Conservation (phyloP, 208 protist genomes). For the Crithidia sp. region DNA sequence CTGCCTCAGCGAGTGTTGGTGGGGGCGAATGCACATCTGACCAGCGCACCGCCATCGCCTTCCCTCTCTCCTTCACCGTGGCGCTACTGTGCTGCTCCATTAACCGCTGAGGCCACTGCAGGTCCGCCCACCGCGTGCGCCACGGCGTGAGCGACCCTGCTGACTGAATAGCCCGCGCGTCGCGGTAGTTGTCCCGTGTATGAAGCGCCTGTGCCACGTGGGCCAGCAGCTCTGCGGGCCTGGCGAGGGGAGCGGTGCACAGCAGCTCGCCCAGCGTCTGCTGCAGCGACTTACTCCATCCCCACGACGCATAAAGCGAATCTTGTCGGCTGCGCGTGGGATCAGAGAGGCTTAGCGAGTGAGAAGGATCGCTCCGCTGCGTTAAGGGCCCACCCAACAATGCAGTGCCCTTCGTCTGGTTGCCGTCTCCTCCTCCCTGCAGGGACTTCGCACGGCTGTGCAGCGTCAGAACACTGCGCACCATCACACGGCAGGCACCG, state of each 20-base stretch:
- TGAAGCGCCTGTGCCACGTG: constrained; percentile 6
- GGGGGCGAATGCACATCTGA: no score
- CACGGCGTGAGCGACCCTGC: neutral
- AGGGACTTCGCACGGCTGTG: constrained; percentile 28
- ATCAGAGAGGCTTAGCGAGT: no score
- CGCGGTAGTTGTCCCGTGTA: constrained; percentile 9
- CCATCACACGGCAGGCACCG: constrained; percentile 30
- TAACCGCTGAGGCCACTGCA: constrained; percentile 2
- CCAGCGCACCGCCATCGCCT: neutral
- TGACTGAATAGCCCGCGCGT: neutral
- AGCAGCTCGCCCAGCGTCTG: constrained; percentile 46
- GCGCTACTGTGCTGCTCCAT: neutral
- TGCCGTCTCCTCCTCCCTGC: constrained; percentile 11
- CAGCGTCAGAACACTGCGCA: constrained; percentile 33
- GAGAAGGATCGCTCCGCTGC: no score
- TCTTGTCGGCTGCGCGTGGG: neutral
- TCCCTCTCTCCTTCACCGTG: neutral
- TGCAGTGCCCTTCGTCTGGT: no score
- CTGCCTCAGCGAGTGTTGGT: no score
- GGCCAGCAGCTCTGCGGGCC: constrained; percentile 7
- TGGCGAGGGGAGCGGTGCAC: constrained; percentile 26
- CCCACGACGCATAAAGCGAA: constrained; percentile 8
- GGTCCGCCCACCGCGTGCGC: constrained; percentile 11
- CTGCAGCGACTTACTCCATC: constrained; percentile 43
- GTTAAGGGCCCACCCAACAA: no score